phyloP scores from a whole-genome alignment of 169 alveolate species.

The Cryptosporidium viatorum region DNA sequence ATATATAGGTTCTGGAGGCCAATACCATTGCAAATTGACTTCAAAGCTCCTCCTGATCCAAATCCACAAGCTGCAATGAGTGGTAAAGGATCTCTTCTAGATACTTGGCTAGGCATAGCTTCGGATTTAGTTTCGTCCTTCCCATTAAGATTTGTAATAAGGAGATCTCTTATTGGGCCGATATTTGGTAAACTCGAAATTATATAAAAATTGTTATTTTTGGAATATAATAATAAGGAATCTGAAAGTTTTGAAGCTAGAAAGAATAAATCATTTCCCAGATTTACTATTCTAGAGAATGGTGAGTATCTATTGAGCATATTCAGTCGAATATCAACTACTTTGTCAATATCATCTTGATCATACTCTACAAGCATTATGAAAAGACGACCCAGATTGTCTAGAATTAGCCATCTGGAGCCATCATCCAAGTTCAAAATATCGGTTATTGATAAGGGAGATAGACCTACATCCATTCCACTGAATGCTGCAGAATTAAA shows the following conservation, averaged over 20 bases:
- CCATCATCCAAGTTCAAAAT: constrained; percentile 28
- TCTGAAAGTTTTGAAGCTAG: constrained; percentile 51
- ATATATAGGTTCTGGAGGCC: constrained; percentile 16
- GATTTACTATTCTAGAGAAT: constrained; percentile 36
- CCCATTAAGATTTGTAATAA: constrained; percentile 1
- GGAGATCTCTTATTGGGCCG: constrained; percentile 60
- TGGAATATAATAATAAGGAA: constrained; percentile 19
- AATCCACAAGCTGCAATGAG: constrained; percentile 66
- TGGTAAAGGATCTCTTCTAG: neutral
- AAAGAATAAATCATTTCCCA: constrained; percentile 25
- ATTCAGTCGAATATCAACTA: constrained; percentile 12
- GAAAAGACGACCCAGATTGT: constrained; percentile 45
- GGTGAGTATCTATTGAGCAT: constrained; percentile 43
- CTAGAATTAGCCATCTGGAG: constrained; percentile 53
- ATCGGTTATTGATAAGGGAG: constrained; percentile 20
- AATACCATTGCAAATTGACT: constrained; percentile 51
- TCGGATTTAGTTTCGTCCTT: neutral
- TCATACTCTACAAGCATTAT: constrained; percentile 44
- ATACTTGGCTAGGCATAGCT: neutral
- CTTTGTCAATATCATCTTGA: constrained; percentile 3
- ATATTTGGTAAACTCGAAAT: constrained; percentile 26
- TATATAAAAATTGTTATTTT: constrained; percentile 22
- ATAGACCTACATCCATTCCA: constrained; percentile 42
- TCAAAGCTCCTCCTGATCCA: constrained; percentile 54
- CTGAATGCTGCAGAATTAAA: constrained; percentile 12